Conservation (phyloP, 1,284 basidiomycete species). For the Pascua sp. region DNA sequence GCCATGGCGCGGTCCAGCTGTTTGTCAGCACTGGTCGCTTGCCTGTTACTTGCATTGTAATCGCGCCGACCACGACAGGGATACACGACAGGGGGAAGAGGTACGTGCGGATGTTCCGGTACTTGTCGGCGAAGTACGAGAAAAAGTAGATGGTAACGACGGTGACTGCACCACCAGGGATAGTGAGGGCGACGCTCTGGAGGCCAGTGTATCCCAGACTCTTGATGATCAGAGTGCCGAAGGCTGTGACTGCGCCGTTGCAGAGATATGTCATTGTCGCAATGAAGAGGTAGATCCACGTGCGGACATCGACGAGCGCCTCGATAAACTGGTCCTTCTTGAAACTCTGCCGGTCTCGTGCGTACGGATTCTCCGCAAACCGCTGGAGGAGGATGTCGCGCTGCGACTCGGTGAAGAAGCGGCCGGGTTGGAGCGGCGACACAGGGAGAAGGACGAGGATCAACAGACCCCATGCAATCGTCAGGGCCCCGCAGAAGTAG, state of each 20-base stretch:
- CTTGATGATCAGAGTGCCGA: constrained; percentile 53
- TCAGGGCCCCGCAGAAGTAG: constrained; percentile 53
- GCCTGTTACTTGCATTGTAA: constrained; percentile 24
- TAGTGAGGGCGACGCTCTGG: constrained; percentile 50
- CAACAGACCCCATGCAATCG: constrained; percentile 51
- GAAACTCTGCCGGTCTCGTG: constrained; percentile 39
- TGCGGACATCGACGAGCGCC: constrained; percentile 51
- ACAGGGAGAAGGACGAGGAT: constrained; percentile 51
- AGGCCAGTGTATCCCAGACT: constrained; percentile 52
- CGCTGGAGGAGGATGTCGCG: constrained; percentile 44
- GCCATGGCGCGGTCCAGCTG: constrained; percentile 53
- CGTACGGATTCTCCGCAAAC: constrained; percentile 43
- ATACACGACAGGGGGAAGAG: constrained; percentile 52
- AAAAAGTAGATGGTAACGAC: constrained; percentile 51
- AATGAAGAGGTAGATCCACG: constrained; percentile 52
- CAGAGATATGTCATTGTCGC: constrained; percentile 45
- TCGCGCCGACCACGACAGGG: constrained; percentile 53
- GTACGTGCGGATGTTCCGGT: constrained; percentile 46
- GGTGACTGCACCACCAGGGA: constrained; percentile 52
- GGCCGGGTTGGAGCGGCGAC: constrained; percentile 46
- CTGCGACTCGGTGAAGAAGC: constrained; percentile 46
- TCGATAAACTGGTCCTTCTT: constrained; percentile 48
- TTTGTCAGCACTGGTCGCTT: constrained; percentile 9
- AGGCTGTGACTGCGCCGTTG: constrained; percentile 51
- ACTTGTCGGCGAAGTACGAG: constrained; percentile 46